phyloP scores from a whole-genome alignment of 2,329 filamentous ascomycete species.

The Onygenales sp. region DNA sequence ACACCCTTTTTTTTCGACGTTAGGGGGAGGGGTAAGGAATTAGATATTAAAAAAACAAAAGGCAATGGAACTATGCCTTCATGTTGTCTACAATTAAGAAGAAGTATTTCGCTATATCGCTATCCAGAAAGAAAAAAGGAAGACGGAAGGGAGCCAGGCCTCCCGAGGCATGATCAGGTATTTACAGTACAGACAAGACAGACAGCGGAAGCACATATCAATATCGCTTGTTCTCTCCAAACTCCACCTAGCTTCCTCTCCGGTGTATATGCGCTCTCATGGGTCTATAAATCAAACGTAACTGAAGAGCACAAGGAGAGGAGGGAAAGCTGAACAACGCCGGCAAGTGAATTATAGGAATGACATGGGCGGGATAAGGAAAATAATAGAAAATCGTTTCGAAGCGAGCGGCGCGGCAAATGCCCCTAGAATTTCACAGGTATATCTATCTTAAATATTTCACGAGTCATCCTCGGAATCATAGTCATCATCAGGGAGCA shows the following conservation, averaged over 20 bases:
- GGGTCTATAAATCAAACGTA: neutral
- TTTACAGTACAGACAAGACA: neutral
- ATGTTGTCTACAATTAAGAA: too few species aligned
- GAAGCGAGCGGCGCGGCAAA: neutral
- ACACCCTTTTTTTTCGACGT: neutral
- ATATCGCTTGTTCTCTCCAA: neutral
- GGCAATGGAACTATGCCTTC: too few species aligned
- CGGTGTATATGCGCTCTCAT: neutral
- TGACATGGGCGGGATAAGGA: neutral
- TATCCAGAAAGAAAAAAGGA: neutral
- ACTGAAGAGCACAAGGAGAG: neutral
- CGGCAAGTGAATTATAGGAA: neutral
- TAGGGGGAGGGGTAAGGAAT: neutral
- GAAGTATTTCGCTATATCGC: neutral
- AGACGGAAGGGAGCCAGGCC: neutral
- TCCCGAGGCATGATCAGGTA: neutral
- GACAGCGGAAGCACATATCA: neutral
- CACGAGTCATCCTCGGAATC: conserved; percentile 56
- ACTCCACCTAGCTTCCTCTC: neutral
- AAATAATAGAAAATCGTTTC: neutral
- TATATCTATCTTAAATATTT: neutral
- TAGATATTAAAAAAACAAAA: neutral
- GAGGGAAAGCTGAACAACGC: neutral
- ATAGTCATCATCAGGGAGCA: conserved; percentile 66
- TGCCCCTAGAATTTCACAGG: neutral